A percentile compares a stretch with the other conserved stretches of the same genome.
Evolutionary conservation across 345 rosid species (phyloP).

Genomic region (Lenwebbia sp.): DNA sequence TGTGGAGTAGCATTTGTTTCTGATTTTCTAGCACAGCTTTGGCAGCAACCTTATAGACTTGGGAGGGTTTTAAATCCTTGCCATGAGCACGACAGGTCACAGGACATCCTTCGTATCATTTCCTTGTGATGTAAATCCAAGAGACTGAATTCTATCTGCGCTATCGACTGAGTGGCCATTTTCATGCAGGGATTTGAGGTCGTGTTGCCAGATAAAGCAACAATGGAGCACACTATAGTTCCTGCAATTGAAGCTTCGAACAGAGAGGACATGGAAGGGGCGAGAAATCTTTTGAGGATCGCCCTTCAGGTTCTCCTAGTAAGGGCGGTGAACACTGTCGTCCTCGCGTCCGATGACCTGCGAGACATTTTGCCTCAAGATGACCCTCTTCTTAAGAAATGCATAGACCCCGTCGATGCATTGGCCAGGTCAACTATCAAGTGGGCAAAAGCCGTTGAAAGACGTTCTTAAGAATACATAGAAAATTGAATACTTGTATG

Average conservation of each 20-base stretch:
- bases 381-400: constrained; percentile 46
- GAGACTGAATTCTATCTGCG: not conserved
- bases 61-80: not conserved
- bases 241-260: constrained; percentile 34
- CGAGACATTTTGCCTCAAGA: constrained; percentile 21
- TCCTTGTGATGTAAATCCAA: not conserved
- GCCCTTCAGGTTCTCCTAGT: constrained; percentile 44
- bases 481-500: not conserved
- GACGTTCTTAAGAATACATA: constrained; percentile 2
- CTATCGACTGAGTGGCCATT: not conserved
- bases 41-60: not conserved
- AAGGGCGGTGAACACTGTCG: constrained; percentile 33
- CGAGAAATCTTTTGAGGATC: constrained; percentile 32
- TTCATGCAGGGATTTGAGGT: constrained; percentile 34
- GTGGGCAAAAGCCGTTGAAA: constrained; percentile 22
- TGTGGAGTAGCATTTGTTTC: not conserved
- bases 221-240: constrained; percentile 29
- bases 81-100: not conserved
- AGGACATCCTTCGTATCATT: not conserved
- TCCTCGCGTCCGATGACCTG: constrained; percentile 31
- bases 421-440: constrained; percentile 31
- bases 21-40: not conserved
- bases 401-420: constrained; percentile 31
- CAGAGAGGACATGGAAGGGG: constrained; percentile 40
- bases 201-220: constrained; percentile 40